Conservation (phyloP, 1,284 basidiomycete genomes). For the Boletus sp. region DNA sequence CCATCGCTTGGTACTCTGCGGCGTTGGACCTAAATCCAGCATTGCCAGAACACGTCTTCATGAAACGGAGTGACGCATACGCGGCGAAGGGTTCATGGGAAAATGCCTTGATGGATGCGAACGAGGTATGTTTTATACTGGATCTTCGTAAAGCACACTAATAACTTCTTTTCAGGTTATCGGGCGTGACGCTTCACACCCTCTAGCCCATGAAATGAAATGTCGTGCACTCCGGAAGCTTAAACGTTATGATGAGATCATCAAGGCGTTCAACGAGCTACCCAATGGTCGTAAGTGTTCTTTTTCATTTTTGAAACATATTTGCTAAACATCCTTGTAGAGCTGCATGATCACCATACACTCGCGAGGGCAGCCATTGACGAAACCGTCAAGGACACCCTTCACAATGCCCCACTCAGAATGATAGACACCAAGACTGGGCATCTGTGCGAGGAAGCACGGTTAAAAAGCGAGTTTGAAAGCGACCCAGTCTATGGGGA, state of each 20-base stretch:
- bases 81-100: not conserved
- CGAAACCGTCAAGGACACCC: not conserved
- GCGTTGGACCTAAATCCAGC: not conserved
- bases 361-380: not conserved
- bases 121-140: not conserved
- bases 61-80: conserved; percentile 7
- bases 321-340: not conserved
- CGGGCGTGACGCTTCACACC: not conserved
- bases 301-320: not conserved
- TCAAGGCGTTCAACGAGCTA: not conserved
- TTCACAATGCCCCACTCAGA: conserved; percentile 4
- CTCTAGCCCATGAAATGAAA: conserved; percentile 3
- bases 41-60: not conserved
- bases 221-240: conserved; percentile 1
- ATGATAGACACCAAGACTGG: conserved; percentile 13
- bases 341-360: not conserved
- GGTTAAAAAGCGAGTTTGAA: conserved; percentile 2
- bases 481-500: not conserved
- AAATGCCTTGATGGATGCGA: not conserved
- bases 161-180: conserved; percentile 1
- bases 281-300: not conserved
- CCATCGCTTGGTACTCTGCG: conserved; percentile 1
- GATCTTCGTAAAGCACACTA: not conserved
- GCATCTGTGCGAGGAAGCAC: not conserved
- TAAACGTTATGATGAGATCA: not conserved